Percentiles rank a stretch among this genome's conserved stretches.
Evolutionary conservation across 2,329 filamentous ascomycete genomes (phyloP).

Genomic region (Colletotrichum melonis): DNA sequence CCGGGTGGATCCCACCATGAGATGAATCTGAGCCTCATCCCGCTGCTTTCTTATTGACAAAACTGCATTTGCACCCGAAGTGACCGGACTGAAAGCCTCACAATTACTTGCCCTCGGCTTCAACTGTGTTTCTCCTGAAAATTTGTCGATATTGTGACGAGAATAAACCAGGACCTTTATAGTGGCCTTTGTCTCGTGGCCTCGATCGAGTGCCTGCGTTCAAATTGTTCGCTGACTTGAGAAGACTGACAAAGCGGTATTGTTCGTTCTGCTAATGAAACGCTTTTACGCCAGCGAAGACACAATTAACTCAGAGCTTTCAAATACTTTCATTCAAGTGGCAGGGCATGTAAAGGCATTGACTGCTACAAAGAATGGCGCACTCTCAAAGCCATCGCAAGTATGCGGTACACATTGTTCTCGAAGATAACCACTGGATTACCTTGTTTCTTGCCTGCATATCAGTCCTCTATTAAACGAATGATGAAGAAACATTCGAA

Average conservation of each 20-base stretch:
- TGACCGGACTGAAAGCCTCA: background rate
- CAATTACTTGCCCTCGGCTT: background rate
- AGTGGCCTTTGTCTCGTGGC: background rate
- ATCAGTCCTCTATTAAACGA: background rate
- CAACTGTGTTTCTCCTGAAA: background rate
- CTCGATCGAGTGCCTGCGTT: background rate
- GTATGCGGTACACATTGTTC: background rate
- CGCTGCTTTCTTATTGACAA: background rate
- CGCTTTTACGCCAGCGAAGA: background rate
- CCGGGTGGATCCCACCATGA: constrained; percentile 12
- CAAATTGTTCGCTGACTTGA: background rate
- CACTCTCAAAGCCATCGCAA: background rate
- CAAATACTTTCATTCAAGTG: background rate
- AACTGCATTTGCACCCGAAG: background rate
- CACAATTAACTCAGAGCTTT: background rate
- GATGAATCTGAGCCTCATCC: background rate
- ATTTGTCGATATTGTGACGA: background rate
- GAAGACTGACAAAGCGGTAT: background rate
- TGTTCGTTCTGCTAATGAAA: background rate
- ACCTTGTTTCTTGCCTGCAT: background rate
- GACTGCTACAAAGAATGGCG: background rate
- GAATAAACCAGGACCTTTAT: background rate
- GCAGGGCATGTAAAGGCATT: background rate
- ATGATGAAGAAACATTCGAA: background rate
- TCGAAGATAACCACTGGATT: background rate